Evolutionary conservation across 1,284 basidiomycete species (phyloP), one percentile per base, ranked within the genome.

Genomic region (Ceratobasidium papillatum): DNA sequence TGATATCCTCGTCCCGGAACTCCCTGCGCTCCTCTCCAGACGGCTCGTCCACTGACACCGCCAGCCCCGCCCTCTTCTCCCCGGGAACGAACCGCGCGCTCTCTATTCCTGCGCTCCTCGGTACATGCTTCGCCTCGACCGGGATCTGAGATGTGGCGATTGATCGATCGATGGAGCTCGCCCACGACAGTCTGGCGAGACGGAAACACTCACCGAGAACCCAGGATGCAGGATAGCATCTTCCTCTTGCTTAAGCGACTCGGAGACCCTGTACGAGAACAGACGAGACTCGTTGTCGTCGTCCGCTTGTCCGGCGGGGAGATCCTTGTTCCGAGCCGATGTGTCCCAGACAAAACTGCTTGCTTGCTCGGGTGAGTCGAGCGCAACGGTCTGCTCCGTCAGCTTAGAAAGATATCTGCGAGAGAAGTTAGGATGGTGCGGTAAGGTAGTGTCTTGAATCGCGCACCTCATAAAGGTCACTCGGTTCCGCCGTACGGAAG

Each of bases 1-100:
- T 69, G 38, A 69, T 47, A 3, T 8, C 22, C 30, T 69, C 36
- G 11, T 58, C n/a, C 27, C 49, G 43, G 17, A 56, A 43, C 5
- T 1, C 34, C 3, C 43, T 32, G 17, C 27, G 19, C 22, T 58
- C 22, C 43, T 22, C 51, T 8, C 82, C 1, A 87, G 80, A 36
- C 9, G 3, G 82, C 84, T 27, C 45, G 43, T 65, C 8, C 19
- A 22, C 51, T 11, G 17, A 51, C 8, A 54, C 49, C 11, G 54
- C 9, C 49, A 64, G 30, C n/a, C 36, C 62, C 1, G 43, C n/a
- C 38, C n/a, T 47, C 19, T 65, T 17, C n/a, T 65, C 63, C 25
- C 63, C 63, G 11, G 63, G 63, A 30, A 65, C 63, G 5, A 65
- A 41, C 11, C 30, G 12, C 17, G 45, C 41, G 19, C 17, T 11